Conservation (phyloP, 2,329 filamentous ascomycete species). For the Thelonectria olida region DNA sequence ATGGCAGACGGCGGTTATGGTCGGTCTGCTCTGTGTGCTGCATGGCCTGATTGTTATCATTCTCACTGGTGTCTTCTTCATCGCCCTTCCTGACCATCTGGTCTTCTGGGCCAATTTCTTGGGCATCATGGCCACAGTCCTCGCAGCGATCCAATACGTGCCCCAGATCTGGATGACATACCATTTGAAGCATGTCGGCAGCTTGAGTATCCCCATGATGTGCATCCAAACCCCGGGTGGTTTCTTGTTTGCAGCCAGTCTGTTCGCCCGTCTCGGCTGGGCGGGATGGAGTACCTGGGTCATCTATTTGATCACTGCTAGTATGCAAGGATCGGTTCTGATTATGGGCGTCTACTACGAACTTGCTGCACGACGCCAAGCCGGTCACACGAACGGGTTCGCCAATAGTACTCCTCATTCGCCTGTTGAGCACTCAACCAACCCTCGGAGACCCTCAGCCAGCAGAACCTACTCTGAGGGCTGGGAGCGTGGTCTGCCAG, state of each 20-base stretch:
- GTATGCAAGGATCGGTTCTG: slow-evolving; percentile 83
- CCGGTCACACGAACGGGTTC: slow-evolving; percentile 33
- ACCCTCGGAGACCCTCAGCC: slow-evolving; percentile 48
- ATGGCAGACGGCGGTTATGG: slow-evolving; percentile 81
- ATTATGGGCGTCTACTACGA: slow-evolving; percentile 84
- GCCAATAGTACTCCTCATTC: slow-evolving; percentile 40
- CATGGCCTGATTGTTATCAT: slow-evolving; percentile 79
- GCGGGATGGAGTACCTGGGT: slow-evolving; percentile 97
- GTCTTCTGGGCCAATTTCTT: slow-evolving; percentile 86
- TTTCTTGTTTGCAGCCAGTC: slow-evolving; percentile 86
- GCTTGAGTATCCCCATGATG: slow-evolving; percentile 97
- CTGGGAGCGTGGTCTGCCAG: slow-evolving; percentile 60
- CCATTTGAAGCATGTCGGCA: slow-evolving; percentile 84
- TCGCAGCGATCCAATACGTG: slow-evolving; percentile 90
- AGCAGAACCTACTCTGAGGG: slow-evolving; percentile 59
- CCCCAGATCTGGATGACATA: slow-evolving; percentile 96
- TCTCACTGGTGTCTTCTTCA: slow-evolving; percentile 73
- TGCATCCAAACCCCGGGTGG: slow-evolving; percentile 95
- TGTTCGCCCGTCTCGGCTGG: slow-evolving; percentile 80
- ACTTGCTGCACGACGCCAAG: slow-evolving; percentile 53
- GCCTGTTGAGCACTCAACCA: slow-evolving; percentile 38
- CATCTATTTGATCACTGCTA: slow-evolving; percentile 86
- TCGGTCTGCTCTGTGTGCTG: slow-evolving; percentile 76
- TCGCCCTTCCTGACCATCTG: slow-evolving; percentile 70
- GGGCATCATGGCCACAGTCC: slow-evolving; percentile 78